Evolutionary conservation across 1,284 basidiomycete species (phyloP).

Genomic region (Stygiomarasmius scandens): DNA sequence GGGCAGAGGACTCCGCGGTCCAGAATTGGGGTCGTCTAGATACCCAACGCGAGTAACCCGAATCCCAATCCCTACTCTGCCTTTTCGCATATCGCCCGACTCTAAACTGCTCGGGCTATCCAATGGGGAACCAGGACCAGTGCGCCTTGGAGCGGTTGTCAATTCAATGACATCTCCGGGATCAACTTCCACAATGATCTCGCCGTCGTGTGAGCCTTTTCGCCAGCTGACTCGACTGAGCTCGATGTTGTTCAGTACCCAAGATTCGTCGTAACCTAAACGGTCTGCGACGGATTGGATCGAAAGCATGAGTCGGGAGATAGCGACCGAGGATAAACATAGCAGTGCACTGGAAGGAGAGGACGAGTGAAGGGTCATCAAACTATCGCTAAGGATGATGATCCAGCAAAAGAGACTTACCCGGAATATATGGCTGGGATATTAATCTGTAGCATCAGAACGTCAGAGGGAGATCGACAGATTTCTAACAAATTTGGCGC

Average conservation of each 20-base stretch:
- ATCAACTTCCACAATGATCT: slow-evolving; percentile 40
- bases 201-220: slow-evolving; percentile 38
- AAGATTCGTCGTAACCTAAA: slow-evolving; percentile 38
- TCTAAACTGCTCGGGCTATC: neutral
- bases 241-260: slow-evolving; percentile 42
- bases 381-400: too few species aligned
- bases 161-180: neutral
- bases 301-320: slow-evolving; percentile 34
- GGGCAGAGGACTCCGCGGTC: neutral
- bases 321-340: neutral
- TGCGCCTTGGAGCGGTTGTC: neutral
- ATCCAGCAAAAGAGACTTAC: slow-evolving; percentile 19
- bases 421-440: slow-evolving; percentile 34
- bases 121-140: too few species aligned
- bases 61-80: neutral
- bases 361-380: too few species aligned
- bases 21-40: neutral
- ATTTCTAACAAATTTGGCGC: slow-evolving; percentile 1
- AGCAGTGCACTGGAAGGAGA: neutral
- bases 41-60: neutral
- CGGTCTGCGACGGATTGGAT: slow-evolving; percentile 39
- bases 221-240: slow-evolving; percentile 40
- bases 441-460: slow-evolving; percentile 29
- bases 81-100: neutral
- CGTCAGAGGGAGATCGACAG: neutral